A percentile compares a stretch with the other conserved stretches of the same genome.
Conservation (phyloP, 148 eudicot genomes). For the Rheum nobile region DNA sequence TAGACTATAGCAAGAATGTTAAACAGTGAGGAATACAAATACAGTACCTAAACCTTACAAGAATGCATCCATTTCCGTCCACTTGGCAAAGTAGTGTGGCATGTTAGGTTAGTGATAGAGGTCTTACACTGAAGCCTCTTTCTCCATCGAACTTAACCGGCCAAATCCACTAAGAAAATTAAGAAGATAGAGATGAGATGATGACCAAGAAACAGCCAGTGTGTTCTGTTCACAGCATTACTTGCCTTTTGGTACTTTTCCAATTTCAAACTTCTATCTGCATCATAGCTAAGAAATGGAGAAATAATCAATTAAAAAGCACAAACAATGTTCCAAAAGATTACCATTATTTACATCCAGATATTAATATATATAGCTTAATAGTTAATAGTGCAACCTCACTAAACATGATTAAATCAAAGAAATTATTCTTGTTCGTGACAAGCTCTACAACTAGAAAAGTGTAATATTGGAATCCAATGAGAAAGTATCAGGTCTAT, state of each 20-base stretch:
- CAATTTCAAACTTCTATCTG: neutral
- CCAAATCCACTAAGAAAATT: neutral
- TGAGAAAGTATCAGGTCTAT: neutral
- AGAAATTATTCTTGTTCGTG: neutral
- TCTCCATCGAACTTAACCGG: neutral
- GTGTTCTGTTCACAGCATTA: neutral
- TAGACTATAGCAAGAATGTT: neutral
- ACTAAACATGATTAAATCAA: neutral
- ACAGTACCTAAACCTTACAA: neutral
- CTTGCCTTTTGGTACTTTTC: neutral
- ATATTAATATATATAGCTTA: neutral
- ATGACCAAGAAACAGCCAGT: neutral
- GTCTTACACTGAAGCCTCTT: neutral
- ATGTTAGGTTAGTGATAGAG: neutral
- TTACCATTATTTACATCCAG: neutral
- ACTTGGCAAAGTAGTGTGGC: constrained; percentile 4
- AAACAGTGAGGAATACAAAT: neutral
- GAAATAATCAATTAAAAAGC: neutral
- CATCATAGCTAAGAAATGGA: neutral
- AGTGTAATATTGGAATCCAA: neutral
- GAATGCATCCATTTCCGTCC: neutral
- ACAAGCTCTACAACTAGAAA: neutral
- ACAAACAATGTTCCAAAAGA: neutral
- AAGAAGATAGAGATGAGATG: neutral
- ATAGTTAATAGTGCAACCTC: neutral